Base-by-base conservation (phyloP, 1,284 basidiomycete genomes). In the Papiliotrema flavescens region DNA sequence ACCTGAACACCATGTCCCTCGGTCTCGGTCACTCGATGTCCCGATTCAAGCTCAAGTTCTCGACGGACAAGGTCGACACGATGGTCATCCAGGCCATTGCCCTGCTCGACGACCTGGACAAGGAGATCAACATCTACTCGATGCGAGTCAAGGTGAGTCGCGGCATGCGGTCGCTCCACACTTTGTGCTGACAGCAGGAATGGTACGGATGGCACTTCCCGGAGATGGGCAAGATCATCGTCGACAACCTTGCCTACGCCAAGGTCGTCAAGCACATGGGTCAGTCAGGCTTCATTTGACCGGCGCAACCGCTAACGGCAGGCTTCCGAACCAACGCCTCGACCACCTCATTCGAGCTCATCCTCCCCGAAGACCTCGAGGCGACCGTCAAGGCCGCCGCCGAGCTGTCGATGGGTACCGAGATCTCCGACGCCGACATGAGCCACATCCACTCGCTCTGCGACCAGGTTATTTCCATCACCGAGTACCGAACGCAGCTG, bases 151-250 rank as follows among this genome's bases (percentile, higher is more conserved):
- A 98, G 84, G 90, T 90, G 60, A 22, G 81, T 34, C 14, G n/a
- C 39, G 23, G 28, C 28, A 11, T 6, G 28, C 11, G 28, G 39
- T 20, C 5, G 20, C 44, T 20, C 19, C 20, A 8, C 39, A n/a
- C 41, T 41, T 4, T 53, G n/a, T 57, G 15, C 56, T 56, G 39
- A 44, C 48, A 51, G n/a, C 43, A 92, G 90, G 95, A 98, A 83
- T 98, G 95, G 95, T 98, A 98, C 72, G 95, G 95, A 23, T 98
- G 95, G 95, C 95, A 98, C 80, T 98, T 98, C 84, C 95, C 95
- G 11, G 95, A 98, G 79, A 91, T 98, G 88, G 90, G 88, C 66
- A 98, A 98, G 81, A 97, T 98, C 75, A 89, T 98, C 65, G 85
- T 87, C 62, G 95, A 98, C 81, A 98, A 96, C 79, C 80, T 95